Evolutionary conservation across 2,329 filamentous ascomycete genomes (phyloP).

Genomic region (Hypomyces rosellus): DNA sequence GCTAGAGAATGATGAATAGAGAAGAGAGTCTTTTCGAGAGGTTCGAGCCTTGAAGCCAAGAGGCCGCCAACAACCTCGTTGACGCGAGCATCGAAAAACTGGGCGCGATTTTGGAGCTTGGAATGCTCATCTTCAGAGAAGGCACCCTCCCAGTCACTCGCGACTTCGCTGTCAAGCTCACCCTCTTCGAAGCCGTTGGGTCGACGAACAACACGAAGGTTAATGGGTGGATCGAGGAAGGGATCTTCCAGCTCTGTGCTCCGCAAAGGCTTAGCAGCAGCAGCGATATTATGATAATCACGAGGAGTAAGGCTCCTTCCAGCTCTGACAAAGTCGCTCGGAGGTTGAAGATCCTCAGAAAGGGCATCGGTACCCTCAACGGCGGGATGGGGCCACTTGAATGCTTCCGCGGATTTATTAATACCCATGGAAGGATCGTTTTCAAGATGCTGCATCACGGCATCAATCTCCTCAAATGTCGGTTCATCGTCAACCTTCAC

Average conservation of each 20-base stretch:
- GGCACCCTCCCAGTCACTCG: conserved; percentile 88
- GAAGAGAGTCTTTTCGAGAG: conserved; percentile 72
- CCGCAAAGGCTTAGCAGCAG: conserved; percentile 38
- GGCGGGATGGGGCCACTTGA: conserved; percentile 33
- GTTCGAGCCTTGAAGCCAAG: conserved; percentile 68
- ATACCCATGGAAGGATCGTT: conserved; percentile 68
- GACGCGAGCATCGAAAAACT: conserved; percentile 87
- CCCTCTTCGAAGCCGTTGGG: conserved; percentile 34
- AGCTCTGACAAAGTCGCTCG: conserved; percentile 54
- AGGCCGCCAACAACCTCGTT: conserved; percentile 77
- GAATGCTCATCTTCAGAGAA: conserved; percentile 77
- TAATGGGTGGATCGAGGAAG: conserved; percentile 48
- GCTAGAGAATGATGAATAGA: conserved; percentile 66
- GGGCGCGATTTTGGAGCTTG: conserved; percentile 72
- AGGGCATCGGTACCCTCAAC: conserved; percentile 35
- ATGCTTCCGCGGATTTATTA: conserved; percentile 51
- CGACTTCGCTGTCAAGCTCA: conserved; percentile 49
- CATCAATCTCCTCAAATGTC: conserved; percentile 82
- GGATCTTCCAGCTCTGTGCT: conserved; percentile 57
- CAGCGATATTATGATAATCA: conserved; percentile 42
- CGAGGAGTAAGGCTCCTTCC: conserved; percentile 68
- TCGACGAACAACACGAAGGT: conserved; percentile 45
- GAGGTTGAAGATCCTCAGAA: conserved; percentile 46
- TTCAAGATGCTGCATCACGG: conserved; percentile 79
- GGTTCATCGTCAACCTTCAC: conserved; percentile 13